phyloP scores from a whole-genome alignment of 805 yeast species.

The Hermanozyma aechmeae region DNA sequence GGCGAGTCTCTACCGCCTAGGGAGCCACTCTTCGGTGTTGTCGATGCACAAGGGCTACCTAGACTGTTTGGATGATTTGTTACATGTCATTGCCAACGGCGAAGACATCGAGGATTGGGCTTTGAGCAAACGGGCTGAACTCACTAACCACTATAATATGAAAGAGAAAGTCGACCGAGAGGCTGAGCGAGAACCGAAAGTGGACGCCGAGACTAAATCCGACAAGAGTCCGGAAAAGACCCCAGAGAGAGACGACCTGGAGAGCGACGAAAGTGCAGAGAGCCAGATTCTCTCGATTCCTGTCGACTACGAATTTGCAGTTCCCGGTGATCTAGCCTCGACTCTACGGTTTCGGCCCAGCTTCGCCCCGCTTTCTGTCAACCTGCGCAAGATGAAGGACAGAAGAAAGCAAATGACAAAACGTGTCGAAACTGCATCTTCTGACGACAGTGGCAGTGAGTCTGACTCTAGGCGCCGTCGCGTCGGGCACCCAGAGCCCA shows the following conservation, averaged over 20 bases:
- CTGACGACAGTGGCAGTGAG: not conserved
- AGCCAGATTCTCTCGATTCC: conserved; percentile 14
- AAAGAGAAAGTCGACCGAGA: no score
- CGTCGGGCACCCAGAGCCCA: no score
- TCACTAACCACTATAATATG: conserved; percentile 9
- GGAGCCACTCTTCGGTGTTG: conserved; percentile 42
- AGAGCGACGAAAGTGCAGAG: no score
- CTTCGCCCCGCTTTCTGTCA: conserved; percentile 30
- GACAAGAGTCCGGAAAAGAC: no score
- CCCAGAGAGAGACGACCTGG: no score
- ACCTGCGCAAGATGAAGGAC: conserved; percentile 2
- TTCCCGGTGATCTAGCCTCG: conserved; percentile 18
- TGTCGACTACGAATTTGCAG: conserved; percentile 21
- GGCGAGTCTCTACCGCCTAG: conserved; percentile 47
- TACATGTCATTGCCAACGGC: conserved; percentile 27
- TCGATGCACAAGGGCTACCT: conserved; percentile 50
- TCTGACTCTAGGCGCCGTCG: not conserved
- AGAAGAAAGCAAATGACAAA: conserved; percentile 3
- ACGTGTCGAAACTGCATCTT: conserved; percentile 2
- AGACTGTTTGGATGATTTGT: conserved; percentile 50
- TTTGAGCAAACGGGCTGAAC: conserved; percentile 36
- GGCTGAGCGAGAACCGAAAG: no score
- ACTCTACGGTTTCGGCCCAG: conserved; percentile 22
- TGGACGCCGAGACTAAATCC: no score
- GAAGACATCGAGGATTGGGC: conserved; percentile 49